Evolutionary conservation across 768 basidiomycete species (phyloP).

Genomic region (Tulasnella sp.): DNA sequence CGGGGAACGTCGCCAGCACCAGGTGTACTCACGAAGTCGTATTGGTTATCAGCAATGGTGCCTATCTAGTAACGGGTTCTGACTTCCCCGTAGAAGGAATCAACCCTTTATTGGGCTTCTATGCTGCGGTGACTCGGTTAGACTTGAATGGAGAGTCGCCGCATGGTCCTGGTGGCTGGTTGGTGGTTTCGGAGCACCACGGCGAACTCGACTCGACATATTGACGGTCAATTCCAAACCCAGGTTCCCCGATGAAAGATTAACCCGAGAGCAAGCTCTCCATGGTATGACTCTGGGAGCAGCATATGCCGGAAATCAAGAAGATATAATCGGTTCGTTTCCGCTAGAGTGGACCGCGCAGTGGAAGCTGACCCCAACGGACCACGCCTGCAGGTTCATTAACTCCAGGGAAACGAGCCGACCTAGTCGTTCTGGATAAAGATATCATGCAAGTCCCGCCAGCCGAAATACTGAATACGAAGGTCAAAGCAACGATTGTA

Average conservation of each 20-base stretch:
- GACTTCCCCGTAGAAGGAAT: slow-evolving; percentile 93
- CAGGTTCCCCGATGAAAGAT: slow-evolving; percentile 68
- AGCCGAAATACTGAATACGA: slow-evolving; percentile 55
- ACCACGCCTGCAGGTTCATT: slow-evolving; percentile 52
- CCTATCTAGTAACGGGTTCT: slow-evolving; percentile 70
- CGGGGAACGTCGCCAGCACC: background rate
- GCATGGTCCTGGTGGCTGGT: slow-evolving; percentile 81
- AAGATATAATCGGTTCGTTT: slow-evolving; percentile 29
- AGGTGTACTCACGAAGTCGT: background rate
- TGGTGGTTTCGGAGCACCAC: slow-evolving; percentile 24
- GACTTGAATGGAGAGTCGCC: slow-evolving; percentile 65
- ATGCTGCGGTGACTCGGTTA: slow-evolving; percentile 75
- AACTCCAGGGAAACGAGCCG: slow-evolving; percentile 69
- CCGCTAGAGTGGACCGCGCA: background rate
- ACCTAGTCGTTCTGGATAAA: slow-evolving; percentile 74
- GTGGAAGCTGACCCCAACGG: background rate
- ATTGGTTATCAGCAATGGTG: slow-evolving; percentile 28
- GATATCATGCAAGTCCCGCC: slow-evolving; percentile 65
- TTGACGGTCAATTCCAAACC: background rate
- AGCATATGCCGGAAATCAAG: slow-evolving; percentile 79
- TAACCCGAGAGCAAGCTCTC: slow-evolving; percentile 74
- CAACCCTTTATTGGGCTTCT: slow-evolving; percentile 83
- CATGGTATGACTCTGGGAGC: slow-evolving; percentile 78
- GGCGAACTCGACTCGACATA: background rate
- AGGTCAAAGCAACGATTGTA: slow-evolving; percentile 63